Evolutionary conservation across 805 yeast species (phyloP), one percentile per base, ranked within the genome.

Genomic region (Lipomyces yamadae): DNA sequence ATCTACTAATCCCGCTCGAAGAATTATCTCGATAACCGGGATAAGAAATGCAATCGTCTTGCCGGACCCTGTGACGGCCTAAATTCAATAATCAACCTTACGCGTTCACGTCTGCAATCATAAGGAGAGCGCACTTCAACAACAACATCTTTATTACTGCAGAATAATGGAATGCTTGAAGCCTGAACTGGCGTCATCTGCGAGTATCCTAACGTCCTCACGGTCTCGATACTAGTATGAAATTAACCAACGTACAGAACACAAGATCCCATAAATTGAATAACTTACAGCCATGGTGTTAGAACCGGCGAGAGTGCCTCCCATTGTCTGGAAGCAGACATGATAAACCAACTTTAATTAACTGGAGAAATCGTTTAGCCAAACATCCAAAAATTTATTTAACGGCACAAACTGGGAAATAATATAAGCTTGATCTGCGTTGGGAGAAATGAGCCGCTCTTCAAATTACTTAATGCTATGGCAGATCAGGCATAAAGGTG

Each of bases 151-250:
- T 94, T 94, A 75, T 92, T 90, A 24, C 87, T 87, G 30, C 88
- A 78, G 70, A 95, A 85, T 67, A 93, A 79, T 0, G 99, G 99
- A 60, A 95, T 90, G 0, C 96, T 88, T 0, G 98, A 86, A 0
- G 99, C 98, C 76, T 95, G 99, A 0, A 95, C 99, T 0, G 99
- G 97, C 0, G 99, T 95, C 97, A 94, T 92, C 11, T 85, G 76
- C 2, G 85, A 84, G 75, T 84, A 93, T 1, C 96, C 97, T 68
- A 89, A 75, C 0, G 93, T 85, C n/a, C 80, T 78, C 11, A 93
- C 82, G 1, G 97, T 95, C 1, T 87, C 89, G 35, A 71, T 54
- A 70, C 75, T 69, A 0, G 1, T 13, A 29, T 7, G 4, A 30
- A 30, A 53, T 37, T 35, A 50, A 15, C 18, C 24, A 24, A 24